phyloP scores from a whole-genome alignment of 2,329 filamentous ascomycete species.

The Cercospora sp. region DNA sequence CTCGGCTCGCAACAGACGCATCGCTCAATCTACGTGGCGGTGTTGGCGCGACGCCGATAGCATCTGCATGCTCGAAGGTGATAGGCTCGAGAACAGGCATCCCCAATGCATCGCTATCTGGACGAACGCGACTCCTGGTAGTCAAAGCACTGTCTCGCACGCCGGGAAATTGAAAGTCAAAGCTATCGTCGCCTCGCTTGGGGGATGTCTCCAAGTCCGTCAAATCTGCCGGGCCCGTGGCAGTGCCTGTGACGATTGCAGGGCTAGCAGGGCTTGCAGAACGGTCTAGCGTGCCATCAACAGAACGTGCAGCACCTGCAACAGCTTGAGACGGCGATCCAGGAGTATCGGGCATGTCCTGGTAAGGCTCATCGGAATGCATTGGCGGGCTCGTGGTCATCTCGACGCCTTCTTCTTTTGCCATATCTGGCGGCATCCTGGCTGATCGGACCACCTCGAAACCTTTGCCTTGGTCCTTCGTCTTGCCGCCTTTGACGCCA shows the following conservation, averaged over 20 bases:
- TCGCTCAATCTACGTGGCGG: slow-evolving; percentile 22
- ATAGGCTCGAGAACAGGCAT: slow-evolving; percentile 29
- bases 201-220: slow-evolving; percentile 9
- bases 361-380: slow-evolving; percentile 37
- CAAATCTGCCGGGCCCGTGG: slow-evolving; percentile 14
- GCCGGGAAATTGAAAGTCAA: slow-evolving; percentile 32
- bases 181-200: slow-evolving; percentile 12
- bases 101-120: slow-evolving; percentile 26
- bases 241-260: background rate
- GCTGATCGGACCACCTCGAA: slow-evolving; percentile 95
- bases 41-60: slow-evolving; percentile 18
- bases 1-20: slow-evolving; percentile 9
- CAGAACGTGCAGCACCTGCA: slow-evolving; percentile 25
- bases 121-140: slow-evolving; percentile 21
- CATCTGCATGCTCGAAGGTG: slow-evolving; percentile 26
- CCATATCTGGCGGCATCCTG: slow-evolving; percentile 73
- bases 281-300: slow-evolving; percentile 16
- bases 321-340: slow-evolving; percentile 23
- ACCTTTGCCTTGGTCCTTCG: slow-evolving; percentile 86
- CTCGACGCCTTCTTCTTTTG: slow-evolving; percentile 47
- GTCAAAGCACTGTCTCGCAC: slow-evolving; percentile 12
- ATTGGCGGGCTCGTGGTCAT: slow-evolving; percentile 39
- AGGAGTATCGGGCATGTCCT: slow-evolving; percentile 31
- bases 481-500: slow-evolving; percentile 64
- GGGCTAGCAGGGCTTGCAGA: slow-evolving; percentile 23